Percentiles rank a stretch among this genome's conserved stretches.
Evolutionary conservation across 495 filamentous ascomycete genomes (phyloP).

Genomic region (Penicillium atrosanguineum): DNA sequence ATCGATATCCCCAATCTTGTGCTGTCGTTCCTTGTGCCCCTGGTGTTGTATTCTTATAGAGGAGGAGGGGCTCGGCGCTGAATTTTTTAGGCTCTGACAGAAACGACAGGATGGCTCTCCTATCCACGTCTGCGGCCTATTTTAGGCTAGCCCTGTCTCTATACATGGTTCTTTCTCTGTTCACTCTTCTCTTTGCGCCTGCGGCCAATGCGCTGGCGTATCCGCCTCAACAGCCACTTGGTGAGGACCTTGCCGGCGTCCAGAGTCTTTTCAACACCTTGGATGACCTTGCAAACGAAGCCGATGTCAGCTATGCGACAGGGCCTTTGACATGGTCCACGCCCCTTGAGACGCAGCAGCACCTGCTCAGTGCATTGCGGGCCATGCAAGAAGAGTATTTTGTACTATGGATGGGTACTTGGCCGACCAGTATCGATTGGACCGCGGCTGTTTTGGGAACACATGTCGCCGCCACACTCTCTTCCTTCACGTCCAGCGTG

Average conservation of each 20-base stretch:
- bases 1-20: conserved; percentile 5
- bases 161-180: conserved; percentile 23
- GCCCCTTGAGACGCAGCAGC: conserved; percentile 28
- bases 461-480: conserved; percentile 67
- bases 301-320: conserved; percentile 8
- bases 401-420: conserved; percentile 71
- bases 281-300: conserved; percentile 5
- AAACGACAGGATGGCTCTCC: conserved; percentile 16
- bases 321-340: conserved; percentile 8
- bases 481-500: conserved; percentile 54
- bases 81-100: background rate
- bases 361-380: conserved; percentile 60
- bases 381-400: conserved; percentile 80
- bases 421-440: conserved; percentile 91
- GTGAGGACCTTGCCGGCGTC: background rate
- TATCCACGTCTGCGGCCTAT: conserved; percentile 6
- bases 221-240: conserved; percentile 26
- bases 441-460: conserved; percentile 86
- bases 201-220: conserved; percentile 32
- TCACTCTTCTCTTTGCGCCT: conserved; percentile 17
- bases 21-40: conserved; percentile 1
- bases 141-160: conserved; percentile 13
- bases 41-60: conserved; percentile 21
- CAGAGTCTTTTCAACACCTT: background rate
- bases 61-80: conserved; percentile 8